Conservation (phyloP, 139 green algal genomes). For the Closterium sp. region DNA sequence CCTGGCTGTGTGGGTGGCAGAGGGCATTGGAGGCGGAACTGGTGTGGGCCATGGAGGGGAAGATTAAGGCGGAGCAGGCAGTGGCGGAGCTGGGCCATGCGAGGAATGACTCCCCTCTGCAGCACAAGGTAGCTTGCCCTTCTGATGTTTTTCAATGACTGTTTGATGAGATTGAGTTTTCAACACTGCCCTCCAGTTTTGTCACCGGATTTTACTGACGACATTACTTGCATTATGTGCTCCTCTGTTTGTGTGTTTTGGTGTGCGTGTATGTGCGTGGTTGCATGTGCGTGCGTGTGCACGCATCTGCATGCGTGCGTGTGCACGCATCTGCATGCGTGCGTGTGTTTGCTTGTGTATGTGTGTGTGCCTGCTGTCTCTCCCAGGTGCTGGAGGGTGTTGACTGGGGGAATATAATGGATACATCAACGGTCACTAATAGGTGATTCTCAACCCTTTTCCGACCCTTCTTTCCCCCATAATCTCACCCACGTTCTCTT, state of each 20-base stretch:
- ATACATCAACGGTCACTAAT: background rate
- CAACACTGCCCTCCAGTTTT: background rate
- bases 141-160: too few species aligned
- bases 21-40: slow-evolving; percentile 20
- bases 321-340: too few species aligned
- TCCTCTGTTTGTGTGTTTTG: background rate
- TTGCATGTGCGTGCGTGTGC: too few species aligned
- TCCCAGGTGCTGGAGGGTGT: background rate
- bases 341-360: too few species aligned
- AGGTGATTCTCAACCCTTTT: background rate
- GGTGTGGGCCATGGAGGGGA: slow-evolving; percentile 29
- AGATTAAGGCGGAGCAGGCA: slow-evolving; percentile 14
- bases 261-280: background rate
- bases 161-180: too few species aligned
- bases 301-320: too few species aligned
- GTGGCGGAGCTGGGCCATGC: background rate
- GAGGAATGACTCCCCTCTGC: background rate
- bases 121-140: background rate
- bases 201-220: background rate
- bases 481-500: background rate
- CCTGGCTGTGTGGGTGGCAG: slow-evolving; percentile 8
- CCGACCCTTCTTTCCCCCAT: background rate
- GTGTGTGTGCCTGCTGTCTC: too few species aligned
- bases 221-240: background rate
- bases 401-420: background rate